Evolutionary conservation across 2,329 filamentous ascomycete genomes (phyloP).

Genomic region (Arthrinium phaeospermum): DNA sequence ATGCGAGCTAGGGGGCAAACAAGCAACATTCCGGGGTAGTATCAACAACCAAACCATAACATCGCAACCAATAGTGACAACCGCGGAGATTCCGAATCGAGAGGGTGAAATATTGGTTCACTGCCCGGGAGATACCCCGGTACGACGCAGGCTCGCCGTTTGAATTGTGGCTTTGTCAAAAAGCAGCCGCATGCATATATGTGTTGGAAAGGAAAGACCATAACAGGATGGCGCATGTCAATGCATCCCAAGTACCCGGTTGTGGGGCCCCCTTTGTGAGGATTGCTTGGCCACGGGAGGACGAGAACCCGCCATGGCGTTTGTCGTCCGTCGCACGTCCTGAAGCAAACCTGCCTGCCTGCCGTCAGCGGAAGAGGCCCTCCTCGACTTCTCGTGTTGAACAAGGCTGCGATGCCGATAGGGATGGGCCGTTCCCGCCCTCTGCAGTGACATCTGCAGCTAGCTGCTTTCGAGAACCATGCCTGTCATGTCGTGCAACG

Average conservation of each 20-base stretch:
- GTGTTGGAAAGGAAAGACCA: neutral
- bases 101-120: neutral
- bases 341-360: neutral
- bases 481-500: neutral
- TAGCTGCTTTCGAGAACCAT: constrained; percentile 11
- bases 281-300: neutral
- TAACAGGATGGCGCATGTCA: neutral
- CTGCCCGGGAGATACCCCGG: neutral
- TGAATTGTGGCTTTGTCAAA: neutral
- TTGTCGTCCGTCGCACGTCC: neutral
- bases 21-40: neutral
- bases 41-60: neutral
- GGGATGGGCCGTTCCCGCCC: neutral
- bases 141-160: neutral
- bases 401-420: neutral
- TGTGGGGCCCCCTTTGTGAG: neutral
- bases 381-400: neutral
- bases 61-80: neutral
- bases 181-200: neutral
- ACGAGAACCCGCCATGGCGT: neutral
- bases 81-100: neutral
- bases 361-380: neutral
- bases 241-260: constrained; percentile 1
- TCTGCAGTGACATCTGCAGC: neutral
- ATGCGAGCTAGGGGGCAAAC: neutral